phyloP scores from a whole-genome alignment of 1,284 basidiomycete genomes.

The Ustilago sp. region DNA sequence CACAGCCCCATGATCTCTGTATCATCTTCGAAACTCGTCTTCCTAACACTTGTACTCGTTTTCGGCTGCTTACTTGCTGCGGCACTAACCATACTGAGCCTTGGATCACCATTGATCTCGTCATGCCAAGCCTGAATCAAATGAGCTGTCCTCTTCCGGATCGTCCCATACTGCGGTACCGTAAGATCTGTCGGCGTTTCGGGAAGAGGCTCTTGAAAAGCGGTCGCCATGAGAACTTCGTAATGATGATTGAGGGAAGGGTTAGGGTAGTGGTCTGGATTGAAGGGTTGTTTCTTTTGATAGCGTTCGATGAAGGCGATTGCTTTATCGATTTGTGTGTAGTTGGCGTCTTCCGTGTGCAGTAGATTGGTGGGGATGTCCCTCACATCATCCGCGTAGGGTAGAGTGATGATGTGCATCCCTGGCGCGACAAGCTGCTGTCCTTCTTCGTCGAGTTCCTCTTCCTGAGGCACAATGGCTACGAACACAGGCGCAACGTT shows the following conservation, averaged over 20 bases:
- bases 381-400: slow-evolving; percentile 94
- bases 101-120: slow-evolving; percentile 75
- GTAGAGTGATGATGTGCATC: slow-evolving; percentile 89
- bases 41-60: slow-evolving; percentile 39
- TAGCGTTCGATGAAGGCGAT: slow-evolving; percentile 82
- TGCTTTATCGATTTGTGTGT: slow-evolving; percentile 78
- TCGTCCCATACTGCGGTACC: slow-evolving; percentile 80
- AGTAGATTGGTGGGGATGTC: slow-evolving; percentile 73
- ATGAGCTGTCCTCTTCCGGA: slow-evolving; percentile 82
- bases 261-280: slow-evolving; percentile 90
- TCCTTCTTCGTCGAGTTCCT: slow-evolving; percentile 77
- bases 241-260: slow-evolving; percentile 88
- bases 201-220: slow-evolving; percentile 79
- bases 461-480: slow-evolving; percentile 82
- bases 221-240: slow-evolving; percentile 87
- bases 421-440: slow-evolving; percentile 85
- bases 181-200: slow-evolving; percentile 80
- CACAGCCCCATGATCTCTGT: slow-evolving; percentile 41
- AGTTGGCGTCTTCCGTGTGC: slow-evolving; percentile 74
- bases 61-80: slow-evolving; percentile 16
- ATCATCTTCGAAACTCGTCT: slow-evolving; percentile 48
- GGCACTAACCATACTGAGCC: slow-evolving; percentile 20
- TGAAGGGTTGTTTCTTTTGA: slow-evolving; percentile 81
- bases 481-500: slow-evolving; percentile 85
- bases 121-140: slow-evolving; percentile 82